These are phyloP conservation scores for Galerina marginata DNA, from an alignment of 768 basidiomycete species.

Conservation along the genomic window DNA sequence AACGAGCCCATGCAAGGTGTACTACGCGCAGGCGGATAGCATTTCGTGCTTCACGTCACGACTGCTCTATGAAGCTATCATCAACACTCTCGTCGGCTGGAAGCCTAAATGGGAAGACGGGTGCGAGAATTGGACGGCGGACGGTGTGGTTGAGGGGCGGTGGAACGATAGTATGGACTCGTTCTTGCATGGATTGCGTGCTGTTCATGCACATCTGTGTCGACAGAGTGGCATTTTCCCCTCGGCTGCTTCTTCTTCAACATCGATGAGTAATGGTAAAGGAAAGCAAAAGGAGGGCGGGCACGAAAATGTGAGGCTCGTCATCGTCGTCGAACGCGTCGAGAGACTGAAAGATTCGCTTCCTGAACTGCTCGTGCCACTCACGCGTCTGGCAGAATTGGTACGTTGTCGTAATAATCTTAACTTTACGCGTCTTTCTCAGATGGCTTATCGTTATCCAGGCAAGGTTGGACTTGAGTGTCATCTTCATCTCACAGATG, in stretches of 20 bases:
- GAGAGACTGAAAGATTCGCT: conserved; percentile 67
- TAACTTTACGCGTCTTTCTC: background rate
- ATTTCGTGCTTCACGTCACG: conserved; percentile 65
- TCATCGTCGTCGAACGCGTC: conserved; percentile 69
- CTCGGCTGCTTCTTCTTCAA: background rate
- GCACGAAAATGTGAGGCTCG: conserved; percentile 45
- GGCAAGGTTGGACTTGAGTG: conserved; percentile 63
- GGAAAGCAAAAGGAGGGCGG: conserved; percentile 37
- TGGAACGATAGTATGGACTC: conserved; percentile 72
- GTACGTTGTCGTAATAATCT: conserved; percentile 41
- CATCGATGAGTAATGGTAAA: conserved; percentile 24
- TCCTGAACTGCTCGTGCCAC: conserved; percentile 70
- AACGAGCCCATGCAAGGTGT: conserved; percentile 32
- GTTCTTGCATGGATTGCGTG: conserved; percentile 70
- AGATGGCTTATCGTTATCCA: conserved; percentile 28
- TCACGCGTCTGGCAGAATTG: conserved; percentile 74
- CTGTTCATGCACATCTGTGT: conserved; percentile 36
- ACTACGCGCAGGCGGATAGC: conserved; percentile 56
- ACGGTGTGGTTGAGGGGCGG: conserved; percentile 35
- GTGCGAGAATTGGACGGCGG: conserved; percentile 60
- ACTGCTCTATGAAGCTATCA: conserved; percentile 66
- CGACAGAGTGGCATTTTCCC: conserved; percentile 10
- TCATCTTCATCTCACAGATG: conserved; percentile 67
- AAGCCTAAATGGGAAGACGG: conserved; percentile 63
- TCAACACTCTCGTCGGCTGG: conserved; percentile 67